Conservation (phyloP, 805 yeast genomes). For the Cyberlindnera mrakii region DNA sequence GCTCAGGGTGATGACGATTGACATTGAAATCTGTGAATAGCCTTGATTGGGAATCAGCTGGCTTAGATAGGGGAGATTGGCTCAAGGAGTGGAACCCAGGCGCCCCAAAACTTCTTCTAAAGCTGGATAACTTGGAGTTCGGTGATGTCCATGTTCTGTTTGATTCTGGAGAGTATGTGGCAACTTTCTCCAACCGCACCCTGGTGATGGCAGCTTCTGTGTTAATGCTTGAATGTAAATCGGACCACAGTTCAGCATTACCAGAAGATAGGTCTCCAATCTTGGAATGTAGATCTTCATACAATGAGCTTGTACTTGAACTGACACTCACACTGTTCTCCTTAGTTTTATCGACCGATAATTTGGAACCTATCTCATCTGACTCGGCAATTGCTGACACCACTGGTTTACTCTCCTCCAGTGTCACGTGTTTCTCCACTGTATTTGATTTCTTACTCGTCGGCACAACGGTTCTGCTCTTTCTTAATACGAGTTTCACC, state of each 20-base stretch:
- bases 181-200: conserved; percentile 1
- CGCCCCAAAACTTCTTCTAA: conserved; percentile 14
- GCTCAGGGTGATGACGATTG: background rate
- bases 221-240: conserved; percentile 1
- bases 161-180: conserved; percentile 6
- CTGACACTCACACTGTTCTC: background rate
- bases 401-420: too few species aligned
- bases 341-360: too few species aligned
- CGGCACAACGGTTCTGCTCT: conserved; percentile 1
- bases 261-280: background rate
- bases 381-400: too few species aligned
- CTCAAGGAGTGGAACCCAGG: conserved; percentile 14
- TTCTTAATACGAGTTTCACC: conserved; percentile 17
- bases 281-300: background rate
- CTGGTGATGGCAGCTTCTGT: conserved; percentile 1
- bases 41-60: conserved; percentile 10
- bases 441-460: background rate
- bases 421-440: too few species aligned
- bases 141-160: conserved; percentile 19
- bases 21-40: conserved; percentile 5
- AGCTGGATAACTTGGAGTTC: conserved; percentile 22
- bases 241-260: background rate
- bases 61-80: conserved; percentile 20
- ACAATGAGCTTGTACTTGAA: background rate
- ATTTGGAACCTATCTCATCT: too few species aligned